Percentiles rank a stretch among this genome's conserved stretches.
phyloP scores from a whole-genome alignment of 164 flowering plant species.

The Warburgia ugandensis region DNA sequence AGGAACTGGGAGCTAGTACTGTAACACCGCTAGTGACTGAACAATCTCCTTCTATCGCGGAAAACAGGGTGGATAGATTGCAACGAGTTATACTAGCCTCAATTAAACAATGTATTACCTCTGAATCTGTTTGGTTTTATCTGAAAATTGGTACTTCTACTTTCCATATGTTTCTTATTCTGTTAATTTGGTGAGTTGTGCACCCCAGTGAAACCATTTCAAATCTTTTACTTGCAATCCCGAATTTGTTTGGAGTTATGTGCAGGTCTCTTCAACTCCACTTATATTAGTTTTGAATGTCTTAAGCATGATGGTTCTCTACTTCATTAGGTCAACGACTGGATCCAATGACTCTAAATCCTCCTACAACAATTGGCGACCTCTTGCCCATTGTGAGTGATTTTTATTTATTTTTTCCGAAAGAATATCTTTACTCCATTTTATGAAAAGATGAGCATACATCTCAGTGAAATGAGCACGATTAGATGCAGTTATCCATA shows the following conservation, averaged over 20 bases:
- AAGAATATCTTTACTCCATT: no score
- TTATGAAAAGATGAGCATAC: no score
- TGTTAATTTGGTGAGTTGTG: background rate
- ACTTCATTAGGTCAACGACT: conserved; percentile 66
- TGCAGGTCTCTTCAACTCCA: no score
- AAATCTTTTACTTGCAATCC: background rate
- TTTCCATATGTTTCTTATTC: background rate
- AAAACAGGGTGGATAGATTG: conserved; percentile 72
- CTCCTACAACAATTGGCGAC: conserved; percentile 44
- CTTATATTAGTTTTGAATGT: no score
- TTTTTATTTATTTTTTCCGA: no score
- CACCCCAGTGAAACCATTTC: background rate
- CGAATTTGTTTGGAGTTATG: background rate
- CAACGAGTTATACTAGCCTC: conserved; percentile 76
- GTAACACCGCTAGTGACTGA: conserved; percentile 87
- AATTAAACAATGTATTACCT: conserved; percentile 63
- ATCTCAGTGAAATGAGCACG: no score
- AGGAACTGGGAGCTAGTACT: conserved; percentile 92
- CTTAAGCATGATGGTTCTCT: background rate
- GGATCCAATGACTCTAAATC: conserved; percentile 77
- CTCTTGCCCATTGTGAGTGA: conserved; percentile 63
- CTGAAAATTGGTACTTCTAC: background rate
- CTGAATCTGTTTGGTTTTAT: background rate
- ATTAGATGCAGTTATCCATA: no score
- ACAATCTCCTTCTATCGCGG: conserved; percentile 69